These are phyloP conservation scores for Calonectria honghensis DNA, from an alignment of 2,329 filamentous ascomycete species.

Conservation along the genomic window DNA sequence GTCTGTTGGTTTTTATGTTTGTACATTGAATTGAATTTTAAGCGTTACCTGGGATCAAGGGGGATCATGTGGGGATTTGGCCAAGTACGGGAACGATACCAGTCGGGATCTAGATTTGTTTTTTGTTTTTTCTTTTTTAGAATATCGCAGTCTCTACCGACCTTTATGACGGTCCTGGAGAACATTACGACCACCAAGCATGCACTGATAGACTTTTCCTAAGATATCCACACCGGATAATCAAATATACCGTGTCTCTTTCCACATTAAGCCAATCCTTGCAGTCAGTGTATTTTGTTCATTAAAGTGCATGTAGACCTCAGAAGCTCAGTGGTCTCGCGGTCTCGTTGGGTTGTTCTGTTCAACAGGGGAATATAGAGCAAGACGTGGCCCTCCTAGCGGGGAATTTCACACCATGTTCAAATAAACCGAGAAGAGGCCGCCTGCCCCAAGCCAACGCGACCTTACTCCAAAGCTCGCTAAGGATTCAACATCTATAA, in stretches of 20 bases:
- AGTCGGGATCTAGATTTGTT: slow-evolving; percentile 5
- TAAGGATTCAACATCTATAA: too few relatives aligned
- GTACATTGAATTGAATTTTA: not conserved
- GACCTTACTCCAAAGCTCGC: too few relatives aligned
- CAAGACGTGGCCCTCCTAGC: too few relatives aligned
- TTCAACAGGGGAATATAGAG: too few relatives aligned
- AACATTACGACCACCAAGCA: slow-evolving; percentile 18
- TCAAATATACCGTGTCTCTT: not conserved
- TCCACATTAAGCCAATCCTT: not conserved
- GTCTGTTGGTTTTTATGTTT: not conserved
- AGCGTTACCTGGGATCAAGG: slow-evolving; percentile 13
- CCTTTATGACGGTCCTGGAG: not conserved
- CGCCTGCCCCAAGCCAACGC: too few relatives aligned
- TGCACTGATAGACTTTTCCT: slow-evolving; percentile 11
- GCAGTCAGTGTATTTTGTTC: too few relatives aligned
- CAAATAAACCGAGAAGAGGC: too few relatives aligned
- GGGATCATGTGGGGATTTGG: not conserved
- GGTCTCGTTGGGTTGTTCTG: too few relatives aligned
- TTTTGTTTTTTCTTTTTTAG: slow-evolving; percentile 10
- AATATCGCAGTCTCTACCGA: slow-evolving; percentile 22
- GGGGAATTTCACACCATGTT: too few relatives aligned
- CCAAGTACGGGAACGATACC: slow-evolving; percentile 15
- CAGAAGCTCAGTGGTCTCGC: too few relatives aligned
- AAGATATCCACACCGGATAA: not conserved
- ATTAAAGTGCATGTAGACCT: too few relatives aligned